Conservation (phyloP, 108 stramenopile species). For the Discostella stelligeroides region DNA sequence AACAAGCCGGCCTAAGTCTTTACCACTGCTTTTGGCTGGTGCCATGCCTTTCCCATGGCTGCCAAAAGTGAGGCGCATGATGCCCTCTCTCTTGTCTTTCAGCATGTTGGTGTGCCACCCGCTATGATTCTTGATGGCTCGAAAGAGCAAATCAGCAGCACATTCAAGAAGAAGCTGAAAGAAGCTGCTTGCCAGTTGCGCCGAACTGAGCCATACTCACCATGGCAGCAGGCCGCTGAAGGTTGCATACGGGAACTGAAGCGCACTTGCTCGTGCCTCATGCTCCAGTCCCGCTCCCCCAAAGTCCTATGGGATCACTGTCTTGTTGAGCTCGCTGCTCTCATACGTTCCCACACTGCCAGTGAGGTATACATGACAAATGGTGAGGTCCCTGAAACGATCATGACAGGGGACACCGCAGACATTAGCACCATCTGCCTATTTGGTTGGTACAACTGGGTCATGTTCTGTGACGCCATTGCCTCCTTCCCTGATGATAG, state of each 20-base stretch:
- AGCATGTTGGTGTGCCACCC: constrained; percentile 30
- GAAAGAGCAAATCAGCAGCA: constrained; percentile 15
- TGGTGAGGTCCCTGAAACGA: no score
- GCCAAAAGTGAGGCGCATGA: constrained; percentile 36
- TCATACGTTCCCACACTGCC: no score
- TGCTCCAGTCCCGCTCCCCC: constrained; percentile 11
- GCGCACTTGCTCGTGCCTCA: constrained; percentile 10
- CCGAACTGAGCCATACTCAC: constrained; percentile 30
- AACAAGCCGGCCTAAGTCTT: constrained; percentile 38
- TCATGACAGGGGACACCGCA: no score
- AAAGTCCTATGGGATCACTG: no score
- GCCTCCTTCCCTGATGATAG: not conserved
- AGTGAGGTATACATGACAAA: constrained; percentile 16
- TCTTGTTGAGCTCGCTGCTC: constrained; percentile 32
- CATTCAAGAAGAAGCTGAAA: constrained; percentile 29
- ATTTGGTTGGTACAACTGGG: no score
- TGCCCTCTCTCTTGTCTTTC: constrained; percentile 22
- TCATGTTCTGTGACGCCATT: constrained; percentile 7
- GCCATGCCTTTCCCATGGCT: constrained; percentile 24
- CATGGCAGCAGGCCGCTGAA: no score
- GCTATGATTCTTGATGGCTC: constrained; percentile 40
- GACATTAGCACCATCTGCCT: no score
- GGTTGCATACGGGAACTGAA: constrained; percentile 38
- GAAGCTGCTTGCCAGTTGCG: constrained; percentile 25
- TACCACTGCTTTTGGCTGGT: constrained; percentile 28